A percentile compares a stretch with the other conserved stretches of the same genome.
Conservation (phyloP, 805 yeast species). For the Saccharomycopsis fodiens region DNA sequence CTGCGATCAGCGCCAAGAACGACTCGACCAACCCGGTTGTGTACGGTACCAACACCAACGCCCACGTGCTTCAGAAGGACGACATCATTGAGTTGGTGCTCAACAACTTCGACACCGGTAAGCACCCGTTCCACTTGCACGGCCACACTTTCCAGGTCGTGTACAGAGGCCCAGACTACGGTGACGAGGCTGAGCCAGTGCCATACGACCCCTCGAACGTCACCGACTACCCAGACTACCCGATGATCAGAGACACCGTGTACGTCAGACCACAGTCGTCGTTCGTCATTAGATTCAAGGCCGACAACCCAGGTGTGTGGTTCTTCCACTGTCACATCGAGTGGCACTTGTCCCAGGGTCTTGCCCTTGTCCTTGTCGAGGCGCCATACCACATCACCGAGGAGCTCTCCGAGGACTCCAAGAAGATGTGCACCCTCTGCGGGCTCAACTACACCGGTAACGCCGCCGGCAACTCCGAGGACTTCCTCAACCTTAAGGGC, state of each 20-base stretch:
- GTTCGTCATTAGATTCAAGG: slow-evolving; percentile 78
- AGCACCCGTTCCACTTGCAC: slow-evolving; percentile 96
- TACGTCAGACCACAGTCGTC: slow-evolving; percentile 79
- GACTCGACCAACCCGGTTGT: slow-evolving; percentile 42
- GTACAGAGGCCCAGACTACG: slow-evolving; percentile 57
- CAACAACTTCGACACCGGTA: slow-evolving; percentile 85
- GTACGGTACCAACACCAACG: slow-evolving; percentile 74
- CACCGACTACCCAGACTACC: slow-evolving; percentile 55
- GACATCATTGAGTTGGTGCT: slow-evolving; percentile 69
- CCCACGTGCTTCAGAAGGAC: slow-evolving; percentile 52
- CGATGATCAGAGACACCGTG: slow-evolving; percentile 78
- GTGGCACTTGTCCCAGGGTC: slow-evolving; percentile 96
- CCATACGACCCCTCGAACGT: slow-evolving; percentile 46
- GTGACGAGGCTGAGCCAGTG: slow-evolving; percentile 44
- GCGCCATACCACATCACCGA: slow-evolving; percentile 68
- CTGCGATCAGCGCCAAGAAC: slow-evolving; percentile 70
- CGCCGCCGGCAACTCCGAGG: slow-evolving; percentile 74
- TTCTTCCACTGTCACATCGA: slow-evolving; percentile 98
- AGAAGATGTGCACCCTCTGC: slow-evolving; percentile 48
- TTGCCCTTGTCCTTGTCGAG: slow-evolving; percentile 73
- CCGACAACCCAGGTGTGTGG: slow-evolving; percentile 98
- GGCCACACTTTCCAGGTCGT: slow-evolving; percentile 80
- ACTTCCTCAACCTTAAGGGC: slow-evolving; percentile 63
- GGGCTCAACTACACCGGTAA: slow-evolving; percentile 60
- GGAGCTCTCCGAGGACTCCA: slow-evolving; percentile 53